Percentiles rank a stretch among this genome's conserved stretches.
Evolutionary conservation across 805 yeast species (phyloP).

Genomic region (Kluyveromyces siamensis): DNA sequence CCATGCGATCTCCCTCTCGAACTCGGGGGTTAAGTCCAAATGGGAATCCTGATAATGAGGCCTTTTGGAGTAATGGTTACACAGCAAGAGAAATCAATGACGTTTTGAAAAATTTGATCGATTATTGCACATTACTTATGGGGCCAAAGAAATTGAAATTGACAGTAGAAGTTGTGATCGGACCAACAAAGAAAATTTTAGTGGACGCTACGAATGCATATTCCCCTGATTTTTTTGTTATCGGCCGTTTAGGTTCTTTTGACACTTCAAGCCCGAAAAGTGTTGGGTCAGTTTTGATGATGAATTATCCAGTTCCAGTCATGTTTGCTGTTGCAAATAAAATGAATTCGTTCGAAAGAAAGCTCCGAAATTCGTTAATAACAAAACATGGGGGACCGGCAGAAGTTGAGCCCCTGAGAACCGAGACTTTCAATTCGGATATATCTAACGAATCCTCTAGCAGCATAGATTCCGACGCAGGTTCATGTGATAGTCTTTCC

Average conservation of each 20-base stretch:
- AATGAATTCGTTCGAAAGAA: conserved; percentile 21
- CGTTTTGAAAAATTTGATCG: conserved; percentile 16
- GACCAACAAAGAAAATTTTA: conserved; percentile 17
- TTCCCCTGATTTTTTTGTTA: conserved; percentile 24
- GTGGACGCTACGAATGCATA: conserved; percentile 25
- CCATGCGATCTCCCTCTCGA: conserved; percentile 9
- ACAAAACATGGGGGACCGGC: neutral
- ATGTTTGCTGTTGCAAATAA: conserved; percentile 22
- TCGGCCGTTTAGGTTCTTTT: conserved; percentile 2
- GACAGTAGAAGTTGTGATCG: conserved; percentile 27
- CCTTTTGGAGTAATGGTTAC: conserved; percentile 26
- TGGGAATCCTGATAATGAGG: conserved; percentile 5
- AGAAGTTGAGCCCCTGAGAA: neutral
- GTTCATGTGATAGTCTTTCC: neutral
- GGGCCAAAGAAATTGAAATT: conserved; percentile 21
- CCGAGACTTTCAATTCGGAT: neutral
- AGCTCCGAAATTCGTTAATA: conserved; percentile 6
- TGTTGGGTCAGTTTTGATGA: conserved; percentile 19
- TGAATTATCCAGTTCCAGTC: conserved; percentile 23
- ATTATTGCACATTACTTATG: conserved; percentile 14
- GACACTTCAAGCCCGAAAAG: conserved; percentile 19
- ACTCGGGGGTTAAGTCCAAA: neutral
- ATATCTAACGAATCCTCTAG: neutral
- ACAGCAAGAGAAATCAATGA: conserved; percentile 15
- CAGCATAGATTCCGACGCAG: neutral